phyloP scores from a whole-genome alignment of 768 basidiomycete genomes.

The Podaxis sp. region DNA sequence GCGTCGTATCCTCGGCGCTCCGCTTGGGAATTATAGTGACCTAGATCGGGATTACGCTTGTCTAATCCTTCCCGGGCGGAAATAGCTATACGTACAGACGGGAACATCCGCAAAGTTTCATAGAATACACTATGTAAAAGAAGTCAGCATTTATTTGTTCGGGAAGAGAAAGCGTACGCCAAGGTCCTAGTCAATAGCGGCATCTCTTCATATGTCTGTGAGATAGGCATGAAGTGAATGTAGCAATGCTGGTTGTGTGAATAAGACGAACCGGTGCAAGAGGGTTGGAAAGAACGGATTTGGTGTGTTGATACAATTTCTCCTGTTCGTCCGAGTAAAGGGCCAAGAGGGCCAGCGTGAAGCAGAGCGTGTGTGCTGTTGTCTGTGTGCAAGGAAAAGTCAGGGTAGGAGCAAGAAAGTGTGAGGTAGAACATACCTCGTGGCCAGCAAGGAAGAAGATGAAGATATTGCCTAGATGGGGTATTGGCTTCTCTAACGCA shows the following conservation, averaged over 20 bases:
- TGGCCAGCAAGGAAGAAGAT: conserved; percentile 58
- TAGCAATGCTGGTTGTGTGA: neutral
- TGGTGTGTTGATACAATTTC: conserved; percentile 38
- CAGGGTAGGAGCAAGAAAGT: neutral
- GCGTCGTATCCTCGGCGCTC: conserved; percentile 18
- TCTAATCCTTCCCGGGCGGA: too few relatives aligned
- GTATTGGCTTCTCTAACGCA: neutral
- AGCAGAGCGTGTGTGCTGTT: conserved; percentile 39
- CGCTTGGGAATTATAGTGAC: conserved; percentile 15
- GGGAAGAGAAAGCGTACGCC: conserved; percentile 25
- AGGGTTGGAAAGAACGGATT: conserved; percentile 25
- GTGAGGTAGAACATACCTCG: conserved; percentile 35
- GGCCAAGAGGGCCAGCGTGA: conserved; percentile 41
- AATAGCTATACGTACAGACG: conserved; percentile 27
- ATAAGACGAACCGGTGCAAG: conserved; percentile 6
- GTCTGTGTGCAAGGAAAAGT: conserved; percentile 25
- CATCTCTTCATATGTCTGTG: conserved; percentile 33
- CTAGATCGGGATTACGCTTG: neutral
- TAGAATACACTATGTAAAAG: conserved; percentile 34
- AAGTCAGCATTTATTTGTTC: neutral
- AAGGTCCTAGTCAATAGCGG: conserved; percentile 29
- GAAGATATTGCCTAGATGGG: conserved; percentile 35
- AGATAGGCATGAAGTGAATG: neutral
- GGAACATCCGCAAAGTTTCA: conserved; percentile 44
- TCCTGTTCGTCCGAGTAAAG: conserved; percentile 46